Evolutionary conservation across 805 yeast genomes (phyloP), one percentile per base, ranked within the genome.

Genomic region (Lipomyces yamadae): DNA sequence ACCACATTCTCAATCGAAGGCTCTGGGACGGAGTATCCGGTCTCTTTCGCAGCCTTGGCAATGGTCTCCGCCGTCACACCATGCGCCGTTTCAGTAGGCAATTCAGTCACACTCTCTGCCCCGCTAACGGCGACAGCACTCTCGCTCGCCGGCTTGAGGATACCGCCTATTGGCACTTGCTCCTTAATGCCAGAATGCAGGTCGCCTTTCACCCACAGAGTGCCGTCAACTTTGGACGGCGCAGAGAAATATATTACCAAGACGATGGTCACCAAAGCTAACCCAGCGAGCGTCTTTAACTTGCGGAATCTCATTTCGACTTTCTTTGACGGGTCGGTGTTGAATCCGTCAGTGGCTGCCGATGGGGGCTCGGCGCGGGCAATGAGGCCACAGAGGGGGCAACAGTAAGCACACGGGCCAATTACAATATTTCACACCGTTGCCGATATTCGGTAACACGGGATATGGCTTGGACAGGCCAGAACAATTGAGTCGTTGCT

Each of bases 201-300:
- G 48, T 42, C 48, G 24, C 48, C 48, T 10, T 42, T 42, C 18
- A 42, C 48, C 48, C 48, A 42, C 3, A 42, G 48, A 42, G 15
- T 42, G 18, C 48, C 48, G 48, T 42, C 48, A n/a, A 42, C n/a
- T 18, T 42, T 42, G 48, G 48, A 42, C 48, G 48, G 48, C 13
- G n/a, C n/a, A 42, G 48, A 42, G 6, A 42, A 1, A 18, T 42
- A 42, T 4, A 42, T 42, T 13, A 42, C 18, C 18, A 18, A n/a
- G n/a, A 15, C 13, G 18, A 42, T 42, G 48, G 18, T 42, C 15
- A 42, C 48, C 18, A 42, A 18, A n/a, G 48, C n/a, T 4, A 42
- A 42, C 48, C 13, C 48, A 18, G 18, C 48, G 48, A 42, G 48
- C 4, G 15, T 2, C n/a, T 15, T 13, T 2, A 42, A 15, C n/a